phyloP scores from a whole-genome alignment of 306 rosid genomes.

The Corylus americana region DNA sequence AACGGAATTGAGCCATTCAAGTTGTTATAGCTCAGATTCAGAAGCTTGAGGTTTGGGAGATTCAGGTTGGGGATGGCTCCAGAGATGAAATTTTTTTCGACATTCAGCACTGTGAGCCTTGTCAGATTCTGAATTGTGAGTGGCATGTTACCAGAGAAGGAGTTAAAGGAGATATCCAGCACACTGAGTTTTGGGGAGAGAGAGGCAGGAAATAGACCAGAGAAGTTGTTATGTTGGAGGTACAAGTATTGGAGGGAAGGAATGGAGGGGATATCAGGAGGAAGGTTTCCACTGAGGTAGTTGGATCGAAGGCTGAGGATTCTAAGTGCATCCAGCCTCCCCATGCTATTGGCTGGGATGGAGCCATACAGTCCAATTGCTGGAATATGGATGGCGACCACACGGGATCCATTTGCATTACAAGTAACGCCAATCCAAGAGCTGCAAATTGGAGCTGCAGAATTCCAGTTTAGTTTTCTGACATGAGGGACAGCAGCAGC shows the following conservation, averaged over 20 bases:
- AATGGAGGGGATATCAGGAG: conserved; percentile 60
- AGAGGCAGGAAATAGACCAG: conserved; percentile 58
- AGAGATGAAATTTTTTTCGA: conserved; percentile 64
- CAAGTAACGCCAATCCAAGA: conserved; percentile 79
- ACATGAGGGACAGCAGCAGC: conserved; percentile 49
- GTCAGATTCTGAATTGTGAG: conserved; percentile 56
- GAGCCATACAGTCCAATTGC: conserved; percentile 60
- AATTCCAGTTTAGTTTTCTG: conserved; percentile 72
- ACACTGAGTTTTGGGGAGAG: conserved; percentile 56
- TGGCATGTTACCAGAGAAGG: conserved; percentile 66
- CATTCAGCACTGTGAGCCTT: conserved; percentile 51
- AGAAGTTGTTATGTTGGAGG: conserved; percentile 69
- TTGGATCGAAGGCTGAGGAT: conserved; percentile 74
- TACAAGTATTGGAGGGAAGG: conserved; percentile 59
- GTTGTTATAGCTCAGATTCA: conserved; percentile 68
- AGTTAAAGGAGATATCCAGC: conserved; percentile 63
- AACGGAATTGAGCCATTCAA: conserved; percentile 69
- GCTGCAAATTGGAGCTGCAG: conserved; percentile 50
- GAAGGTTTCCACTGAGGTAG: conserved; percentile 60
- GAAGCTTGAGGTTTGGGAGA: conserved; percentile 51
- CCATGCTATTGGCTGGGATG: conserved; percentile 58
- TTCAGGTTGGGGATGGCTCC: conserved; percentile 65
- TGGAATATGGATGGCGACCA: conserved; percentile 65
- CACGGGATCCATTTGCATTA: conserved; percentile 44
- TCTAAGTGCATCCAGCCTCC: conserved; percentile 62